Evolutionary conservation across 805 yeast species (phyloP).

Genomic region (Kluyveromyces aestuarii): DNA sequence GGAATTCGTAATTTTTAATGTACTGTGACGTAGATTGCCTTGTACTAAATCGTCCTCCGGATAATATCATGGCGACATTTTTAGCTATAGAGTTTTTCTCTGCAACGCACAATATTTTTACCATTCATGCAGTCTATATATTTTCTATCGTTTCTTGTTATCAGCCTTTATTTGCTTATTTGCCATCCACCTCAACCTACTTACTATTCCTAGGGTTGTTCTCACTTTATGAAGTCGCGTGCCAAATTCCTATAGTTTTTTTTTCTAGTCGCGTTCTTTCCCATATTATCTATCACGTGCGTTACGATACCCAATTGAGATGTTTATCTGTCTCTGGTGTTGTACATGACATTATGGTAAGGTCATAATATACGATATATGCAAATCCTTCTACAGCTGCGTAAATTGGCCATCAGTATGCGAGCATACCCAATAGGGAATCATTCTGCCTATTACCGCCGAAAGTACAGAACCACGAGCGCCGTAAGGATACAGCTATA

Average conservation of each 20-base stretch:
- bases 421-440: too few relatives aligned
- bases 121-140: background rate
- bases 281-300: background rate
- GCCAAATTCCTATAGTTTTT: background rate
- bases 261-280: too few relatives aligned
- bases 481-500: too few relatives aligned
- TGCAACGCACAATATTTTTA: constrained; percentile 77
- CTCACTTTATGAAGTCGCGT: background rate
- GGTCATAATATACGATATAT: too few relatives aligned
- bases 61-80: constrained; percentile 56
- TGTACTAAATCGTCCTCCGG: constrained; percentile 54
- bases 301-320: background rate
- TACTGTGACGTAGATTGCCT: constrained; percentile 48
- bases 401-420: too few relatives aligned
- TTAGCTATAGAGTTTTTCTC: constrained; percentile 94
- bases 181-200: background rate
- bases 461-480: too few relatives aligned
- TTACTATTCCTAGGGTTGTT: background rate
- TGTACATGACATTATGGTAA: too few relatives aligned
- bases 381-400: too few relatives aligned
- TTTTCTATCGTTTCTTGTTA: too few relatives aligned
- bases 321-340: too few relatives aligned
- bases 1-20: constrained; percentile 73
- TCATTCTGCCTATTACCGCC: too few relatives aligned
- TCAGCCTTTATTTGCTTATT: background rate